Evolutionary conservation across 208 protist genomes (phyloP), one percentile per base, ranked within the genome.

Genomic region (Phytomonas francai): DNA sequence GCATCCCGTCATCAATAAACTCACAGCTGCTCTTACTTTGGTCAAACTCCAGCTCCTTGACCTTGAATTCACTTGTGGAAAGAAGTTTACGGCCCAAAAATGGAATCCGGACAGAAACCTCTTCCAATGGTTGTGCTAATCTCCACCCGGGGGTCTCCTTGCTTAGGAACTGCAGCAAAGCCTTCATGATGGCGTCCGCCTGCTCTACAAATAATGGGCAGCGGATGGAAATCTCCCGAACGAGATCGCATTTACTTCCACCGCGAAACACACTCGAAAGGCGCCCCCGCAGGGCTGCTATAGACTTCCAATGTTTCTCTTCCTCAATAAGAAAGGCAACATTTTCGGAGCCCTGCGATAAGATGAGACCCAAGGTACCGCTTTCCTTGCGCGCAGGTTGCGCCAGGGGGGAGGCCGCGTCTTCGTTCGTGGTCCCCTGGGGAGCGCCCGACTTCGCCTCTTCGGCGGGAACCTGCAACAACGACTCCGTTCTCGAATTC

Each of bases 181-280:
- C 68, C 30, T 59, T 68, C 25, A 85, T 25, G 4, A 90, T 51
- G 4, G 77, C 65, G 0, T 72, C 70, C 9, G 83, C 19, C 7
- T 68, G 31, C 16, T 30, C 28, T 0, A 79, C 78, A 27, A 91
- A 68, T 0, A 57, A 45, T 6, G 66, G 68, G 74, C 84, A 87
- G 30, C 74, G 19, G 19, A 73, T 65, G 39, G 70, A 68, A 14
- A 93, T 39, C 59, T 89, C 77, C 45, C 60, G 64, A 49, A 83
- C 70, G 0, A 93, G 51, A 56, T 82, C 57, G 58, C 80, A 89
- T 12, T 70, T 70, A 19, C 63, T 67, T 39, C 73, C 68, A 54
- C 33, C n/a, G 65, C 76, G 65, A 62, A 89, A 93, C 29, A 93
- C 65, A 22, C 70, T 56, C 31, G 71, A 61, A 76, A 84, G 90